phyloP scores from a whole-genome alignment of 441 rosid genomes.

The Jatropha podagrica region DNA sequence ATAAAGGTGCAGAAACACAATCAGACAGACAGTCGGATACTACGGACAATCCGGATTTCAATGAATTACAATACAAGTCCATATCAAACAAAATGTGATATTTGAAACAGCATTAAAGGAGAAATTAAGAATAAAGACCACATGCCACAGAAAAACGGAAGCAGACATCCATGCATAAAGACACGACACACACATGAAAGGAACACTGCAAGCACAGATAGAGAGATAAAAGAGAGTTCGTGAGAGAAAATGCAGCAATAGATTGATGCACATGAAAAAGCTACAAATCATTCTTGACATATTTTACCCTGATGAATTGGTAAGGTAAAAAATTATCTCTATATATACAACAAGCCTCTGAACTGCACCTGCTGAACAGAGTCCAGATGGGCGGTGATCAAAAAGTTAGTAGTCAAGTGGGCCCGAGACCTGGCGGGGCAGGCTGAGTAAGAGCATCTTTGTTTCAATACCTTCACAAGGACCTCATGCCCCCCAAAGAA shows the following conservation, averaged over 20 bases:
- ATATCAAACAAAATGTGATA: neutral
- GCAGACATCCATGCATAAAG: neutral
- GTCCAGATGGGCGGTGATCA: constrained; percentile 34
- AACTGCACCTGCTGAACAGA: constrained; percentile 34
- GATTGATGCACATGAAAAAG: constrained; percentile 40
- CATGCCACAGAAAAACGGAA: neutral
- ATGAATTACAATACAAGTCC: neutral
- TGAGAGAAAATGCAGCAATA: constrained; percentile 21
- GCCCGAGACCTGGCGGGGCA: constrained; percentile 19
- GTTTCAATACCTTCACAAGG: constrained; percentile 18
- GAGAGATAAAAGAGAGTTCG: neutral
- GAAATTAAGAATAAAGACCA: neutral
- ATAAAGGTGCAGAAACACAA: too few species aligned
- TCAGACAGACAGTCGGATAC: too few species aligned
- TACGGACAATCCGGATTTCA: too few species aligned
- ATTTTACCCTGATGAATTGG: constrained; percentile 46
- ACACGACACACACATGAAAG: neutral
- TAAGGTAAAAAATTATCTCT: constrained; percentile 48
- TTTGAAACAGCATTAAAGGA: neutral
- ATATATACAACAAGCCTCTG: constrained; percentile 58
- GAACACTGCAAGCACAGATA: neutral
- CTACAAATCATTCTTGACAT: constrained; percentile 41
- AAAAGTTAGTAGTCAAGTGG: constrained; percentile 38
- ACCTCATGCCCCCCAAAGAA: constrained; percentile 23
- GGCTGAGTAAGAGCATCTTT: constrained; percentile 24